These are phyloP conservation scores for Sanghuangporus baumii DNA, from an alignment of 1,284 basidiomycete species.

Conservation along the genomic window DNA sequence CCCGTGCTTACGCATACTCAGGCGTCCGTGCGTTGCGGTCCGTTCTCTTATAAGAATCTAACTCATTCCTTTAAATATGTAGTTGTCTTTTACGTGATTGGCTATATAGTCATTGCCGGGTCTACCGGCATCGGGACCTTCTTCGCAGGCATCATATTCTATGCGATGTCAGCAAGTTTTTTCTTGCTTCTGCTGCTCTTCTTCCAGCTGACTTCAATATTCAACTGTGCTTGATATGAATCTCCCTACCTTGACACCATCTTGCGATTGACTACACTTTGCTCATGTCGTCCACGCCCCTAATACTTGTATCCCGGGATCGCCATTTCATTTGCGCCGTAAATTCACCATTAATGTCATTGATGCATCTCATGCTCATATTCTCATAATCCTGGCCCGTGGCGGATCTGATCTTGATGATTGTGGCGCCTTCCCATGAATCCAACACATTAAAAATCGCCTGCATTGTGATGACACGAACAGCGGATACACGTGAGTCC, in stretches of 20 bases:
- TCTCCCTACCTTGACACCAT: not conserved
- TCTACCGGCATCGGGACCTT: constrained; percentile 35
- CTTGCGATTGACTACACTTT: not conserved
- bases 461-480: too few species aligned
- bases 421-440: not conserved
- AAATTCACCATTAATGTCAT: too few species aligned
- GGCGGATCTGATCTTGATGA: not conserved
- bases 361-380: too few species aligned
- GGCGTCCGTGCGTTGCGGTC: constrained; percentile 48
- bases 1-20: constrained; percentile 54
- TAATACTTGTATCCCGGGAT: too few species aligned
- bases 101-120: constrained; percentile 39
- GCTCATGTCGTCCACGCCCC: too few species aligned
- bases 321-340: too few species aligned
- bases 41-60: not conserved
- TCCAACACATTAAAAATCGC: not conserved
- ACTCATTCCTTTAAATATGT: not conserved
- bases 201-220: not conserved
- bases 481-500: not conserved
- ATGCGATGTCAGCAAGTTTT: constrained; percentile 41
- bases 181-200: not conserved
- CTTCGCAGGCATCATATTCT: constrained; percentile 50
- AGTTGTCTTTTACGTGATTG: constrained; percentile 53
- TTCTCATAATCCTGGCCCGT: too few species aligned
- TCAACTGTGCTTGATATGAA: not conserved